Conservation (phyloP, 371 early-diverging fungal species). For the Umbelopsis sp. region DNA sequence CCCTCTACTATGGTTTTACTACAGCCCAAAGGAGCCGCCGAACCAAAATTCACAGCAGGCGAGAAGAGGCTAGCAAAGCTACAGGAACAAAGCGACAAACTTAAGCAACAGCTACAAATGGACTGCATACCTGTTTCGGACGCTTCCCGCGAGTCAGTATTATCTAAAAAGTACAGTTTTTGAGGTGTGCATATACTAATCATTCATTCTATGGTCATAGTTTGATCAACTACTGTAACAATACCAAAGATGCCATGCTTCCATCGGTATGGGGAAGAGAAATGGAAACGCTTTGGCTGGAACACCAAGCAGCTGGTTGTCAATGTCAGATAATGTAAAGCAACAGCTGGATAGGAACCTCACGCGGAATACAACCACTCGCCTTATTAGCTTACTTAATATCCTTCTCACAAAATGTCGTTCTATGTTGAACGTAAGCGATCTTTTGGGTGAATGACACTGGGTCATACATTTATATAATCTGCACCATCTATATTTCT, state of each 20-base stretch:
- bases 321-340: conserved; percentile 12
- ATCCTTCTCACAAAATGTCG: too few species aligned
- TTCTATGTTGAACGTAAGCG: too few species aligned
- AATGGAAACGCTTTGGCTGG: conserved; percentile 14
- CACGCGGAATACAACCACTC: too few species aligned
- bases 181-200: neutral
- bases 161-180: neutral
- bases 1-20: neutral
- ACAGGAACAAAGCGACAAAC: conserved; percentile 13
- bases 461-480: neutral
- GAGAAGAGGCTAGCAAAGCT: conserved; percentile 13
- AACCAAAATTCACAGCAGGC: conserved; percentile 8
- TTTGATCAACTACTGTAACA: conserved; percentile 17
- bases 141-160: conserved; percentile 14
- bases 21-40: neutral
- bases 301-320: conserved; percentile 11
- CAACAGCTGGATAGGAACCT: too few species aligned
- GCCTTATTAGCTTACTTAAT: too few species aligned
- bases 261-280: conserved; percentile 17
- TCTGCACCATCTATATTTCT: neutral
- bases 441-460: neutral
- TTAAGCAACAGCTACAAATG: conserved; percentile 11
- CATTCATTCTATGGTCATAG: neutral
- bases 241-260: conserved; percentile 12
- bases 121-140: conserved; percentile 16